Evolutionary conservation across 306 rosid genomes (phyloP).

Genomic region (Arachis hypogaea): DNA sequence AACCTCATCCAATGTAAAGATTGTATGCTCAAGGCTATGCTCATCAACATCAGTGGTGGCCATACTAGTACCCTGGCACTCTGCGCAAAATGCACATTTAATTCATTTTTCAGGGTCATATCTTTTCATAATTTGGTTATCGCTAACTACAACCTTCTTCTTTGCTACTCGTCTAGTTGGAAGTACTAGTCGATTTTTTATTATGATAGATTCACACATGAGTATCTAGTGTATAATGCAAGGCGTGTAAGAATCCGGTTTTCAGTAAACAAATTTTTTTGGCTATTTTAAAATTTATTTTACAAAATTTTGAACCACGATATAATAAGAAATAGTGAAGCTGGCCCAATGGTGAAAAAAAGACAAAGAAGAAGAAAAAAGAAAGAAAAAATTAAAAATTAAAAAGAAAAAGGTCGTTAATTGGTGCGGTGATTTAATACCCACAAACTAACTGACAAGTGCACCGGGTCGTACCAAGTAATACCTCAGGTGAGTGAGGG

Average conservation of each 20-base stretch:
- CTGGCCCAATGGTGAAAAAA: no score
- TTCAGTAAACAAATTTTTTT: no score
- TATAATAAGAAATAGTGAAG: no score
- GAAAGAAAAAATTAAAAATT: no score
- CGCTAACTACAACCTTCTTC: conserved; percentile 55
- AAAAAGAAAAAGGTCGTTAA: no score
- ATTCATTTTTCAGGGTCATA: conserved; percentile 41
- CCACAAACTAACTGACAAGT: no score
- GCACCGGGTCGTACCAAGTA: no score
- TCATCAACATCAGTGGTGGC: conserved; percentile 36
- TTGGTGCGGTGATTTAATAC: no score
- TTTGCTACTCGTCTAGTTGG: conserved; percentile 53
- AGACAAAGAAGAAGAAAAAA: no score
- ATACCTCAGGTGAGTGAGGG: no score
- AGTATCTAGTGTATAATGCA: conserved; percentile 88
- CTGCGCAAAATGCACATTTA: conserved; percentile 75
- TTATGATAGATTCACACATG: conserved; percentile 67
- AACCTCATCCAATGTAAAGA: conserved; percentile 70
- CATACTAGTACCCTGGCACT: conserved; percentile 85
- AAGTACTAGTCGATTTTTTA: conserved; percentile 48
- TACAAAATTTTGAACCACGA: no score
- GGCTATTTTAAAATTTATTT: no score
- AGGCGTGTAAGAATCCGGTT: conserved; percentile 52
- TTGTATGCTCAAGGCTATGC: conserved; percentile 57
- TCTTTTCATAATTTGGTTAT: conserved; percentile 45